These are phyloP conservation scores for Zanthoxylum bungeanum DNA, from an alignment of 345 rosid genomes.

Conservation along the genomic window DNA sequence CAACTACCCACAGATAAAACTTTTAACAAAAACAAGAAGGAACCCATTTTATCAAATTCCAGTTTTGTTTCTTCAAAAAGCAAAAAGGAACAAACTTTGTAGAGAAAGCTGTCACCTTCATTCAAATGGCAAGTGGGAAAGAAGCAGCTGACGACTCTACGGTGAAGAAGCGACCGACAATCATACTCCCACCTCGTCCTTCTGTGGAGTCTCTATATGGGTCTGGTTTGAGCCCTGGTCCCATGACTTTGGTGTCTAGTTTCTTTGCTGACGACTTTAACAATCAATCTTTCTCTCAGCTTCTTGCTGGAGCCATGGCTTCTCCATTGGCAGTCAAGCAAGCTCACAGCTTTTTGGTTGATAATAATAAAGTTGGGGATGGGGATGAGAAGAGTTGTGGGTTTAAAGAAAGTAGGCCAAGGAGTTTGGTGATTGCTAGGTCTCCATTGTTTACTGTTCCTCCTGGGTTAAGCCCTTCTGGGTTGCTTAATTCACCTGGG, in stretches of 20 bases:
- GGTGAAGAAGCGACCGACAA: constrained; percentile 53
- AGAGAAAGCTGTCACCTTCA: background rate
- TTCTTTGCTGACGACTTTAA: constrained; percentile 68
- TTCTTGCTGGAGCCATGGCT: constrained; percentile 85
- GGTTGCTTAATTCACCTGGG: constrained; percentile 74
- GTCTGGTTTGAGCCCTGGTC: constrained; percentile 68
- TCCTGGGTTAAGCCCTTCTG: constrained; percentile 91
- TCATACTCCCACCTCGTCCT: constrained; percentile 67
- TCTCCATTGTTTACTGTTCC: constrained; percentile 73
- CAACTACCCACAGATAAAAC: background rate
- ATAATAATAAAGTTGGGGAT: constrained; percentile 18
- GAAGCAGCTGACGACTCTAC: constrained; percentile 24
- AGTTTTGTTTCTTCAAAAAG: background rate
- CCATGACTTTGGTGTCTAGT: constrained; percentile 81
- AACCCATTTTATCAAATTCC: background rate
- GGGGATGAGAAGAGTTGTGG: constrained; percentile 38
- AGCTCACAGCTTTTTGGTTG: background rate
- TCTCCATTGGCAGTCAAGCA: constrained; percentile 48
- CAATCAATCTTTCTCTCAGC: constrained; percentile 73
- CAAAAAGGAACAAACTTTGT: background rate
- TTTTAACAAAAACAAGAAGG: background rate
- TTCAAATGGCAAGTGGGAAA: constrained; percentile 45
- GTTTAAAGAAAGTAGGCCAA: constrained; percentile 50
- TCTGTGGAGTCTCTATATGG: constrained; percentile 53
- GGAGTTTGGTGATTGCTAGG: constrained; percentile 42